Conservation (phyloP, 768 basidiomycete species). For the Sporobolomyces phaffii region DNA sequence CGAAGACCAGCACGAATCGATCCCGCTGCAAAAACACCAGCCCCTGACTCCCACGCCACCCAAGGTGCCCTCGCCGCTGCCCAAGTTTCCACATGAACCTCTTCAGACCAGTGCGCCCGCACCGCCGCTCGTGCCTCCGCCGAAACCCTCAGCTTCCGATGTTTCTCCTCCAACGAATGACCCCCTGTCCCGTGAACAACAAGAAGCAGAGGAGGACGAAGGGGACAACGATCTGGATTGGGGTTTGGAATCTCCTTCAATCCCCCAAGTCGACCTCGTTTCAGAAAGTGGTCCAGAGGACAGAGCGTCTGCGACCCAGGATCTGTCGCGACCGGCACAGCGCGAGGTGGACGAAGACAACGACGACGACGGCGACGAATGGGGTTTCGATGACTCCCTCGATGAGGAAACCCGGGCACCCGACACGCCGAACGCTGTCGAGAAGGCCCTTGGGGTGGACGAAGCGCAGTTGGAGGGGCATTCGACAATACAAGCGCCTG, state of each 20-base stretch:
- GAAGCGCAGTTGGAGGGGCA: background rate
- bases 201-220: background rate
- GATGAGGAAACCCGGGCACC: too few relatives aligned
- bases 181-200: too few relatives aligned
- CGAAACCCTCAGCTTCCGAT: background rate
- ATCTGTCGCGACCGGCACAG: too few relatives aligned
- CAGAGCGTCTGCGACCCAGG: too few relatives aligned
- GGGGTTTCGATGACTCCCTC: slow-evolving; percentile 23
- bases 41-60: background rate
- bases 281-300: too few relatives aligned
- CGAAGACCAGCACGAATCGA: background rate
- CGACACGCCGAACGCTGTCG: background rate
- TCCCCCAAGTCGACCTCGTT: too few relatives aligned
- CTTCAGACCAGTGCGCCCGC: too few relatives aligned
- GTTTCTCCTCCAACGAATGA: background rate
- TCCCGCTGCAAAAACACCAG: background rate
- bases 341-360: background rate
- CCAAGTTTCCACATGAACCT: too few relatives aligned
- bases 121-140: background rate
- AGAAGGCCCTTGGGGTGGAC: background rate
- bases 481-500: background rate
- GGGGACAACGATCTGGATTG: slow-evolving; percentile 1
- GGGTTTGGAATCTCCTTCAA: too few relatives aligned
- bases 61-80: background rate
- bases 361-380: background rate